Evolutionary conservation across 306 rosid species (phyloP), one percentile per base, ranked within the genome.

Genomic region (Macrotyloma uniflorum): DNA sequence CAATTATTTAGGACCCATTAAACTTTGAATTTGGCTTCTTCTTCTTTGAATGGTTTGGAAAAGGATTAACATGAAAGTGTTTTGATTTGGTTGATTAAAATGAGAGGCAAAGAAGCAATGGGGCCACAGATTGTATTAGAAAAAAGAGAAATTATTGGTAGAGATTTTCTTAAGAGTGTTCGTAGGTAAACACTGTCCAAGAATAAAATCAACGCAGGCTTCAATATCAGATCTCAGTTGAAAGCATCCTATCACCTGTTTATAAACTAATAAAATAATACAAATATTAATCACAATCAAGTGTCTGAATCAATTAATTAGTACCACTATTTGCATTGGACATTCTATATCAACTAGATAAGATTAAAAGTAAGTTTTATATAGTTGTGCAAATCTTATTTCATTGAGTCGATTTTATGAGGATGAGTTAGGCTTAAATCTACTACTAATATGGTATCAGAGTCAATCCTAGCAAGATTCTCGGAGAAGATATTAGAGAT

Each of bases 1-100:
- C 67, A 84, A 80, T 74, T 46, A 70, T 54, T 69, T 53, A 53
- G 75, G 84, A 80, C 76, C 74, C 61, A 80, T 75, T 84, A 43
- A 79, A 80, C 87, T 54, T 84, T 45, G 20, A 46, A 53, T 74
- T 83, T 79, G 80, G 72, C 57, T 55, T 62, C 8, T 38, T 9
- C 50, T 26, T 71, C 19, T 73, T 57, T 51, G 43, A 23, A 58
- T 8, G 65, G 24, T 24, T 64, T 30, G 45, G 11, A 50, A 26
- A 28, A 14, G 36, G 43, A 50, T 11, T 30, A 24, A 8, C 49
- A 59, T 79, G 30, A 51, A 18, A 62, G 46, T 40, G 58, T 79
- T 0, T n/a, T 18, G 6, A 32, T 33, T 64, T 33, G 70, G 70
- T 64, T 4, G 12, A 38, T 38, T 40, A 40, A 45, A 62, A 19